Evolutionary conservation across 2,329 filamentous ascomycete genomes (phyloP).

Genomic region (Neopestalotiopsis clavispora): DNA sequence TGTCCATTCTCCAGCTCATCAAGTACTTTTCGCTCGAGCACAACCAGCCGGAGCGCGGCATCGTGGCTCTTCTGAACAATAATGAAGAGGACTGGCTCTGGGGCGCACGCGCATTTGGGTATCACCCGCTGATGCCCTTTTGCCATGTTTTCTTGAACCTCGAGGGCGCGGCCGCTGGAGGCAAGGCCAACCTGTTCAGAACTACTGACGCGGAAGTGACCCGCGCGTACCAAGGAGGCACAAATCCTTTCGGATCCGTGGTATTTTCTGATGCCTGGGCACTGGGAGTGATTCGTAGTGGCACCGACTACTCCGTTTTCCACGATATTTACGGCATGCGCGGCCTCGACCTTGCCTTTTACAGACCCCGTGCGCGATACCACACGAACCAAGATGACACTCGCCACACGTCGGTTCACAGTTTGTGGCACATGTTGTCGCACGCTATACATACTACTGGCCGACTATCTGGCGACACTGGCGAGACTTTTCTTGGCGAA

Average conservation of each 20-base stretch:
- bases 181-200: conserved; percentile 84
- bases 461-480: conserved; percentile 71
- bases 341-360: conserved; percentile 91
- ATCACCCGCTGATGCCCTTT: conserved; percentile 80
- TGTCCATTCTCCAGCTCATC: conserved; percentile 84
- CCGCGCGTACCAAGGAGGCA: conserved; percentile 71
- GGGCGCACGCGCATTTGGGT: conserved; percentile 82
- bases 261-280: conserved; percentile 86
- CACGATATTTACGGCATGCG: conserved; percentile 78
- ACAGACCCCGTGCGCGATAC: conserved; percentile 82
- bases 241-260: conserved; percentile 83
- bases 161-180: conserved; percentile 92
- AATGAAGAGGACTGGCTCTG: conserved; percentile 93
- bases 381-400: conserved; percentile 90
- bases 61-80: conserved; percentile 90
- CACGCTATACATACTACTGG: conserved; percentile 77
- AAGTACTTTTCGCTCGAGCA: conserved; percentile 79
- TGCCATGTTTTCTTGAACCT: conserved; percentile 91
- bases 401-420: conserved; percentile 72
- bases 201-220: conserved; percentile 88
- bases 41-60: conserved; percentile 76
- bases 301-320: conserved; percentile 90
- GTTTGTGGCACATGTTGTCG: conserved; percentile 95
- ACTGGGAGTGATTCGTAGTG: conserved; percentile 76
- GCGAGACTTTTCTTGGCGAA: conserved; percentile 62